phyloP scores from a whole-genome alignment of 345 rosid genomes.

The Lumnitzera racemosa region DNA sequence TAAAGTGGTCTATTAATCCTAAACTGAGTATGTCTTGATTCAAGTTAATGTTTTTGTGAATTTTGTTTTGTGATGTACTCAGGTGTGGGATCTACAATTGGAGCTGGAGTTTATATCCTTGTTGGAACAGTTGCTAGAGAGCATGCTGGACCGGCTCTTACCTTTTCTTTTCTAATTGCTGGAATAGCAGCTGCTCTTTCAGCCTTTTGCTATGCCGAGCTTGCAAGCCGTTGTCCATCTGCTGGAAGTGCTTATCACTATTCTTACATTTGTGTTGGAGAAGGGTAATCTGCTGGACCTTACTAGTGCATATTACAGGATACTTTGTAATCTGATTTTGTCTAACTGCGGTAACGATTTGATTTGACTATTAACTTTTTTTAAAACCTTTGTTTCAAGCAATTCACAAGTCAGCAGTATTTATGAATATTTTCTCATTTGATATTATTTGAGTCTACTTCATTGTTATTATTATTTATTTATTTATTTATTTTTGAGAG shows the following conservation, averaged over 20 bases:
- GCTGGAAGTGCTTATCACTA: constrained; percentile 99
- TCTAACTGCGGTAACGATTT: not conserved
- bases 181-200: constrained; percentile 94
- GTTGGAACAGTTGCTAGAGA: constrained; percentile 98
- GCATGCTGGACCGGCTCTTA: constrained; percentile 93
- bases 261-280: constrained; percentile 89
- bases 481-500: too few species aligned
- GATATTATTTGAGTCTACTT: too few species aligned
- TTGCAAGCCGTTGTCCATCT: constrained; percentile 89
- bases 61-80: constrained; percentile 1
- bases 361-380: too few species aligned
- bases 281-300: constrained; percentile 41
- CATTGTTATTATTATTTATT: too few species aligned
- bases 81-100: constrained; percentile 97
- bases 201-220: constrained; percentile 95
- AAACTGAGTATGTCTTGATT: too few species aligned
- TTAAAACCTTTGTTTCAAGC: too few species aligned
- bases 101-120: constrained; percentile 96
- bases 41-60: too few species aligned
- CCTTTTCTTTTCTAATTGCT: constrained; percentile 84
- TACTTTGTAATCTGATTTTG: not conserved
- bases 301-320: too few species aligned
- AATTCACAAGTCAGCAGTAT: too few species aligned
- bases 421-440: too few species aligned
- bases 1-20: too few species aligned